A percentile compares a stretch with the other conserved stretches of the same genome.
These are phyloP conservation scores for Blastobotrys petasosporus DNA, from an alignment of 1,139 yeast species.

Conservation along the genomic window DNA sequence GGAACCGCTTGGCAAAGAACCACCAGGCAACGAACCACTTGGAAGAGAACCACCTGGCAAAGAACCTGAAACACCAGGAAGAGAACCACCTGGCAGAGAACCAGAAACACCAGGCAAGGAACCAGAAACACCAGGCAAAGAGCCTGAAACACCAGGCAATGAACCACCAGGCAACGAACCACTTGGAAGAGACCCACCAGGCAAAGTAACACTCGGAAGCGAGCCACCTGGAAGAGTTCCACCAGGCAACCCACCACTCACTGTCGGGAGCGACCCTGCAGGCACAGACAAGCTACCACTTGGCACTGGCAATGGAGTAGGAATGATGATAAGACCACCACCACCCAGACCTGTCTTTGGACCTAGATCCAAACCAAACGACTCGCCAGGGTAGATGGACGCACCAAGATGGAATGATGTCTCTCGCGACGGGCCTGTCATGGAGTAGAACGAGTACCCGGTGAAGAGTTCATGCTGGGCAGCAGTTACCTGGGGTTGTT, in stretches of 20 bases:
- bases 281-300: neutral
- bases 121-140: neutral
- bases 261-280: neutral
- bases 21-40: neutral
- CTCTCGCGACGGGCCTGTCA: conserved; percentile 8
- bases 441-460: conserved; percentile 6
- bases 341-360: conserved; percentile 8
- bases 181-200: neutral
- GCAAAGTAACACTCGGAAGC: neutral
- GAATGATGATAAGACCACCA: neutral
- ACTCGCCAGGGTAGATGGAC: conserved; percentile 7
- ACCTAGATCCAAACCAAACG: conserved; percentile 9
- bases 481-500: neutral
- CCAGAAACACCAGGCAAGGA: neutral
- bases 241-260: neutral
- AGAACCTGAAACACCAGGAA: neutral
- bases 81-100: neutral
- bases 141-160: too few relatives aligned
- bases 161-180: too few relatives aligned
- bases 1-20: too few relatives aligned
- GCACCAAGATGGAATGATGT: conserved; percentile 8
- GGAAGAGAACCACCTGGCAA: neutral
- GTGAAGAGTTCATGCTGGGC: conserved; percentile 2
- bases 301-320: neutral
- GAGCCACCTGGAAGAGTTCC: neutral